A percentile compares a stretch with the other conserved stretches of the same genome.
phyloP scores from a whole-genome alignment of 2,329 filamentous ascomycete species.

The Emmonsiellopsis sp. region DNA sequence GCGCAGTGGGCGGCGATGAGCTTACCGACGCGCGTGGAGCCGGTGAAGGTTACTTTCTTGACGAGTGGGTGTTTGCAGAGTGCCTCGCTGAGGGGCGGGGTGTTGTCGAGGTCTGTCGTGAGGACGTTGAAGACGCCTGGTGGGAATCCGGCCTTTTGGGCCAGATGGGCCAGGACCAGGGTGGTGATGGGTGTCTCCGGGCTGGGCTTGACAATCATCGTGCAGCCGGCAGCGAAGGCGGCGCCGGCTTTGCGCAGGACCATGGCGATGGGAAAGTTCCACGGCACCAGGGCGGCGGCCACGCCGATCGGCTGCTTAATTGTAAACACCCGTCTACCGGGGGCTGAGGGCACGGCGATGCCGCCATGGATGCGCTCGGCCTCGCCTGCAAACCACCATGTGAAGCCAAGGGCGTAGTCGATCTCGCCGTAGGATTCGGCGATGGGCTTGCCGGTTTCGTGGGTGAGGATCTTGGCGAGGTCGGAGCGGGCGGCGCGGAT shows the following conservation, averaged over 20 bases:
- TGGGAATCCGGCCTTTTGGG: constrained; percentile 26
- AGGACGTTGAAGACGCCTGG: constrained; percentile 27
- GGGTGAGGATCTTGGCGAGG: constrained; percentile 72
- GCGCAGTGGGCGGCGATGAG: constrained; percentile 26
- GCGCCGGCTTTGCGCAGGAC: constrained; percentile 37
- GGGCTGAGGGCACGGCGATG: constrained; percentile 60
- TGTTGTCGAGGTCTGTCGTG: constrained; percentile 25
- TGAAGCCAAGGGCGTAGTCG: constrained; percentile 63
- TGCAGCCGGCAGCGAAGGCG: constrained; percentile 31
- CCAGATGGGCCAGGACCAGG: constrained; percentile 24
- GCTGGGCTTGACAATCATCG: constrained; percentile 29
- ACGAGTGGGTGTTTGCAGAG: constrained; percentile 23
- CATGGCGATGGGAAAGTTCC: constrained; percentile 81
- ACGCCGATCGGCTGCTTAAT: constrained; percentile 79
- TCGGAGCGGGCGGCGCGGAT: constrained; percentile 58
- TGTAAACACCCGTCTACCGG: constrained; percentile 67
- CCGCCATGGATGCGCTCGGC: constrained; percentile 66
- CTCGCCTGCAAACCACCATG: constrained; percentile 76
- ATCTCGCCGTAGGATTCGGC: constrained; percentile 67
- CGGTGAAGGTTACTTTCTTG: constrained; percentile 27
- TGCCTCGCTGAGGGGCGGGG: constrained; percentile 22
- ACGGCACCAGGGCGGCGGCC: constrained; percentile 74
- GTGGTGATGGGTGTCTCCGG: constrained; percentile 28
- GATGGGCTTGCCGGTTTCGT: constrained; percentile 82
- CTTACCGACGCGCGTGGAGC: constrained; percentile 26